A percentile compares a stretch with the other conserved stretches of the same genome.
Conservation (phyloP, 2,329 filamentous ascomycete species). For the Paraconiothyrium brasiliense region DNA sequence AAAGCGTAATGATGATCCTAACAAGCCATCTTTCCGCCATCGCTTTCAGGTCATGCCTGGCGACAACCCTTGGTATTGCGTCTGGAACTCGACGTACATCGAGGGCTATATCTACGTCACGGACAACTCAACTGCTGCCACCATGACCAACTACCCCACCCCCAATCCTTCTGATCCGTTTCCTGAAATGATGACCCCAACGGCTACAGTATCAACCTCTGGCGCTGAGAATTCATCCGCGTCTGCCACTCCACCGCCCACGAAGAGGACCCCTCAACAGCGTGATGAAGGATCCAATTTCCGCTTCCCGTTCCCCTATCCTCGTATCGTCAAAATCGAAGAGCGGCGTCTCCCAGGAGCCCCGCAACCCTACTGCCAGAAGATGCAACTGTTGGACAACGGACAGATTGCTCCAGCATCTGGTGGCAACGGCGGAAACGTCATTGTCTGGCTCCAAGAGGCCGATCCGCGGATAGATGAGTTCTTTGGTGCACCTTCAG, state of each 20-base stretch:
- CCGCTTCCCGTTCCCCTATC: conserved; percentile 49
- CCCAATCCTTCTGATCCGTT: conserved; percentile 31
- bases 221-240: conserved; percentile 20
- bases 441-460: conserved; percentile 54
- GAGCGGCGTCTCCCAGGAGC: conserved; percentile 65
- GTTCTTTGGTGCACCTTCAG: conserved; percentile 25
- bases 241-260: conserved; percentile 18
- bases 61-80: conserved; percentile 74
- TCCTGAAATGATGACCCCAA: conserved; percentile 14
- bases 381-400: conserved; percentile 68
- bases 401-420: conserved; percentile 53
- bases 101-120: conserved; percentile 74
- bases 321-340: conserved; percentile 71
- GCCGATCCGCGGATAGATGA: conserved; percentile 48
- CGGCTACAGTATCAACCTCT: conserved; percentile 15
- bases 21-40: conserved; percentile 40
- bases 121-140: conserved; percentile 56
- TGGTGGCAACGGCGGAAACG: conserved; percentile 45
- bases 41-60: conserved; percentile 60
- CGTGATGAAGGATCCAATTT: conserved; percentile 13
- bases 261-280: background rate
- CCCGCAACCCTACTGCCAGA: conserved; percentile 68
- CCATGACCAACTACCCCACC: conserved; percentile 38
- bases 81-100: conserved; percentile 73
- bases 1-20: conserved; percentile 29